Base-by-base conservation (phyloP, 2,329 filamentous ascomycete genomes). In the Fonsecaea pedrosoi region DNA sequence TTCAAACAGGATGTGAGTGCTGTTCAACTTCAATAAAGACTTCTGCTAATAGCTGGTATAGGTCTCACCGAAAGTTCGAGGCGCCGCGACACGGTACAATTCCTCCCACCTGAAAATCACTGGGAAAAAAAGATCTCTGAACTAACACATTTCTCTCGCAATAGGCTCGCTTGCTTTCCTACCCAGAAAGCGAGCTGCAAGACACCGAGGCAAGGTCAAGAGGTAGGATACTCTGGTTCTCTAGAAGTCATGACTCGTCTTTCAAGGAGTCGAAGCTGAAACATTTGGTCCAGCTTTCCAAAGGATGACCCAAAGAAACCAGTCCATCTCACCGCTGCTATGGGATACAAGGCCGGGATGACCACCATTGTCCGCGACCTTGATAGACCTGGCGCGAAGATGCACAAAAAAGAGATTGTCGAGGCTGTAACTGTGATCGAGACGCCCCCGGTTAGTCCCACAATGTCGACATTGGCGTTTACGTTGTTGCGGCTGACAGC, bases 311-410 rank as follows among this genome's bases (percentile, higher is more conserved):
- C 93, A 80, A 98, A 98, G 92, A 96, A 98, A 90, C 92, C 94
- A 79, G 92, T 97, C 83, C 95, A 99, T 89, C 89, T 99, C 79
- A 99, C 95, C 73, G 95, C 95, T 80, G 85, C 92, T 80, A 94
- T 98, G 90, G 95, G 95, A 83, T 99, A 99, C 90, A 99, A 99
- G 92, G 95, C 95, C 82, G 95, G 95, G 83, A 99, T 99, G 95
- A 97, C 93, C 83, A 99, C 95, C 79, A 95, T 98, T 84, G 95
- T 99, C 82, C 94, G 95, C 85, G 94, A 97, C 84, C 89, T 98
- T 83, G 95, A 99, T 89, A 92, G 95, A 84, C 95, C 95, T 75
- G 95, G 95, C 84, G 95, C 95, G 79, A 99, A 99, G 90, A 89
- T 95, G 84, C 93, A 99, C 92, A 98, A 98, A 92, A 93, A 98